Evolutionary conservation across 2,329 filamentous ascomycete species (phyloP).

Genomic region (Microdochium nivale): DNA sequence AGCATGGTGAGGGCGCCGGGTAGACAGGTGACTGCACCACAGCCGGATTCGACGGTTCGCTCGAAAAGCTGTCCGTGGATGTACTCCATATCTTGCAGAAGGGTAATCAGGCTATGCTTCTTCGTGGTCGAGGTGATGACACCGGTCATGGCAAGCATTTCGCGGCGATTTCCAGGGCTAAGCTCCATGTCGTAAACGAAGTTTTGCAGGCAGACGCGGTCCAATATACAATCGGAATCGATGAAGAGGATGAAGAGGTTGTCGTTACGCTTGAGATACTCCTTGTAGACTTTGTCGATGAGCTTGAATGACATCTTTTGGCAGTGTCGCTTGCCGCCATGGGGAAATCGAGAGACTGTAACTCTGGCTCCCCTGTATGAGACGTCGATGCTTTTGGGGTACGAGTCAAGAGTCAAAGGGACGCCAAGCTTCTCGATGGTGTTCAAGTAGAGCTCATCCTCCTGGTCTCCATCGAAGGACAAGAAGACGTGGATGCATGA

Average conservation of each 20-base stretch:
- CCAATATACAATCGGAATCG: constrained; percentile 92
- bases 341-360: constrained; percentile 84
- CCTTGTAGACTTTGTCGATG: constrained; percentile 84
- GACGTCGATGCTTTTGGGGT: constrained; percentile 86
- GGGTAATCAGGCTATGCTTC: constrained; percentile 79
- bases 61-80: constrained; percentile 96
- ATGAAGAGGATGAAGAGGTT: constrained; percentile 95
- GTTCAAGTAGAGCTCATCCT: constrained; percentile 81
- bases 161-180: constrained; percentile 81
- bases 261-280: constrained; percentile 81
- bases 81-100: constrained; percentile 97
- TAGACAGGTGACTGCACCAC: constrained; percentile 87
- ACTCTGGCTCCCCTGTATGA: constrained; percentile 74
- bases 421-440: constrained; percentile 82
- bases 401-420: constrained; percentile 64
- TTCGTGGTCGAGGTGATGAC: constrained; percentile 92
- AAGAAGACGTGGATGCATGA: constrained; percentile 91
- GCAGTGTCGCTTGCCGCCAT: constrained; percentile 88
- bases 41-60: constrained; percentile 87
- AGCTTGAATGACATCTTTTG: constrained; percentile 90
- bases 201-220: constrained; percentile 86
- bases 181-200: constrained; percentile 99
- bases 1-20: constrained; percentile 93
- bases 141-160: constrained; percentile 96
- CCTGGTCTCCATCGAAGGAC: constrained; percentile 85